Conservation (phyloP, 495 filamentous ascomycete species). For the Rhizodiscina lignyota region DNA sequence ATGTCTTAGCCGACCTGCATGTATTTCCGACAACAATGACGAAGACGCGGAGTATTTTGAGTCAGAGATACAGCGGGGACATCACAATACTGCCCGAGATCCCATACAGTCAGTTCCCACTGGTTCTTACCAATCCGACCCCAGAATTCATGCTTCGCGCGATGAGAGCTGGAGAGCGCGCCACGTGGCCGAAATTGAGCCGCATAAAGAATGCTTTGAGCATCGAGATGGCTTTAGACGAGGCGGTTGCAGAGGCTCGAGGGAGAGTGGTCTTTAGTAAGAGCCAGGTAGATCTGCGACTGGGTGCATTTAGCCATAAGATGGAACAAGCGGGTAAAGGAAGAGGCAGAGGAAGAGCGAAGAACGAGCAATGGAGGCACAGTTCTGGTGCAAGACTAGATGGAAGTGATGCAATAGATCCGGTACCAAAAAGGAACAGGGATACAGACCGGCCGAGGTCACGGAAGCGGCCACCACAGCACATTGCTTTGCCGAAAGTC, state of each 20-base stretch:
- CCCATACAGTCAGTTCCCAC: conserved; percentile 52
- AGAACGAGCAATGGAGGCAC: not conserved
- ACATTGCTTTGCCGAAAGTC: not conserved
- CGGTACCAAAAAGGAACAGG: too few relatives aligned
- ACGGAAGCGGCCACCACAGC: not conserved
- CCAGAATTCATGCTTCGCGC: conserved; percentile 72
- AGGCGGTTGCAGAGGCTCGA: conserved; percentile 60
- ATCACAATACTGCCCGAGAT: conserved; percentile 86
- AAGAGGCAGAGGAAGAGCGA: conserved; percentile 1
- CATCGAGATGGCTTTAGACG: conserved; percentile 74
- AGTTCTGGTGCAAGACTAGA: not conserved
- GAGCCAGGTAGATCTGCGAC: conserved; percentile 43
- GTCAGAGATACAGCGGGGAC: conserved; percentile 86
- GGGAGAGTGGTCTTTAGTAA: conserved; percentile 67
- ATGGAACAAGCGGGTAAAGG: not conserved
- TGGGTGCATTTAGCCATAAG: conserved; percentile 9
- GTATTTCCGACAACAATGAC: conserved; percentile 66
- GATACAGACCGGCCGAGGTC: too few relatives aligned
- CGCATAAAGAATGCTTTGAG: conserved; percentile 69
- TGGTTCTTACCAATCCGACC: conserved; percentile 74
- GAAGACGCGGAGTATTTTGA: conserved; percentile 65
- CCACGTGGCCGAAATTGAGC: conserved; percentile 79
- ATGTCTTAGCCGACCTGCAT: conserved; percentile 65
- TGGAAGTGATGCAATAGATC: too few relatives aligned
- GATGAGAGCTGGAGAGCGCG: conserved; percentile 60